A percentile compares a stretch with the other conserved stretches of the same genome.
These are phyloP conservation scores for Paramecium sonneborni DNA, from an alignment of 73 alveolate species.

Conservation along the genomic window DNA sequence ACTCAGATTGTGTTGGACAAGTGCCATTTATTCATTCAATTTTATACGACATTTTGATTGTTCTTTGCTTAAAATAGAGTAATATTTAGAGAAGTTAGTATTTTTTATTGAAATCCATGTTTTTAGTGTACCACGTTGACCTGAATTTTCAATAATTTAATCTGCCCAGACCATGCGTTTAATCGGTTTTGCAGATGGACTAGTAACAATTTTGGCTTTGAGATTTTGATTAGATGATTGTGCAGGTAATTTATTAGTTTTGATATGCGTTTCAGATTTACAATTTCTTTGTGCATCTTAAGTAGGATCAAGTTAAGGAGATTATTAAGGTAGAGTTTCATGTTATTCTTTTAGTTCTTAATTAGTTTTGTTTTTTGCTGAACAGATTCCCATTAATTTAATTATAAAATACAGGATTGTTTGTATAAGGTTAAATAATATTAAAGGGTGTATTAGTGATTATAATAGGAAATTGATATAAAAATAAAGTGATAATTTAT, in stretches of 20 bases:
- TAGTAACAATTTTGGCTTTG: background rate
- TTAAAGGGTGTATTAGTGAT: background rate
- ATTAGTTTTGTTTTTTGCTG: background rate
- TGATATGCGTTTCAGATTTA: background rate
- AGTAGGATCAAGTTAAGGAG: background rate
- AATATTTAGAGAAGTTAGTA: background rate
- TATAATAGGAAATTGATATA: background rate
- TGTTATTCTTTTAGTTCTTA: background rate
- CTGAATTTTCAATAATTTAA: background rate
- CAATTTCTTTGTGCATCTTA: background rate
- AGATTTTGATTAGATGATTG: background rate
- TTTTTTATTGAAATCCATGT: background rate
- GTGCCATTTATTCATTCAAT: background rate
- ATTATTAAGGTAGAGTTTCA: background rate
- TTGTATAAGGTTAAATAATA: background rate
- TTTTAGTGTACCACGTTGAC: background rate
- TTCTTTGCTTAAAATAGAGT: background rate
- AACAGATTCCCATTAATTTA: slow-evolving; percentile 6
- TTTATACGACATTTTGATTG: background rate
- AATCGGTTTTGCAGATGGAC: background rate
- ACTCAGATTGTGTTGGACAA: background rate
- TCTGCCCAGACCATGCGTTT: slow-evolving; percentile 28
- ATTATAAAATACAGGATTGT: background rate
- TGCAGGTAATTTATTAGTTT: background rate
- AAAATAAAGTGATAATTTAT: background rate